Evolutionary conservation across 1,139 yeast species (phyloP), one percentile per base, ranked within the genome.

Genomic region (Debaryomyces sp.): DNA sequence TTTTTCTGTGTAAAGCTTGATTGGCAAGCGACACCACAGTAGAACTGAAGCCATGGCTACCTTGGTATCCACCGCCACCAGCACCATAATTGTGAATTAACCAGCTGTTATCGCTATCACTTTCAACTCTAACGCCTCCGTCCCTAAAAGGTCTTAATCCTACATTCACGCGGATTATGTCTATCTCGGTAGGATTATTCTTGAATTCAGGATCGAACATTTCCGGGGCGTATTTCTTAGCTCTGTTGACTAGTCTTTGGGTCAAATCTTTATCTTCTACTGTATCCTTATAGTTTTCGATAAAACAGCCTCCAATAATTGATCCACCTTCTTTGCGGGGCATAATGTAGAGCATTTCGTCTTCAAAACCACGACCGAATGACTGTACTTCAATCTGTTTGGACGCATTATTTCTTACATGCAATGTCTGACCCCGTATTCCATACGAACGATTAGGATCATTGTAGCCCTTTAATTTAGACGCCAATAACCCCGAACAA

Each of bases 321-420:
- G 76, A 65, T 2, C 83, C 84, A 12, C 84, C 84, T 59, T 80
- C 84, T 50, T 73, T 71, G 42, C 84, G 61, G 6, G 85, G 84
- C 73, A 80, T 73, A 15, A 77, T 61, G 53, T 80, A 80, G 26
- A 79, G 61, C 52, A 62, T 52, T 53, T 80, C 84, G 43, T 69
- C 54, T 1, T 67, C 66, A 26, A 56, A 55, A 0, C 63, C 68
- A 4, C 74, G 68, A 8, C 37, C 32, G 42, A 66, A 64, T 5
- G 70, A 67, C 6, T 67, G 61, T 8, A 75, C 74, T 13, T 63
- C 57, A 23, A 62, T 49, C 17, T 68, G 62, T 46, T 63, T 62
- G 43, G 57, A 50, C 9, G 71, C 57, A 41, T 58, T 64, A 54
- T 77, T 77, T 46, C 75, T 71, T 7, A 77, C 72, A 10, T 69